A percentile compares a stretch with the other conserved stretches of the same genome.
Evolutionary conservation across 805 yeast genomes (phyloP).

Genomic region (Candida jianshihensis): DNA sequence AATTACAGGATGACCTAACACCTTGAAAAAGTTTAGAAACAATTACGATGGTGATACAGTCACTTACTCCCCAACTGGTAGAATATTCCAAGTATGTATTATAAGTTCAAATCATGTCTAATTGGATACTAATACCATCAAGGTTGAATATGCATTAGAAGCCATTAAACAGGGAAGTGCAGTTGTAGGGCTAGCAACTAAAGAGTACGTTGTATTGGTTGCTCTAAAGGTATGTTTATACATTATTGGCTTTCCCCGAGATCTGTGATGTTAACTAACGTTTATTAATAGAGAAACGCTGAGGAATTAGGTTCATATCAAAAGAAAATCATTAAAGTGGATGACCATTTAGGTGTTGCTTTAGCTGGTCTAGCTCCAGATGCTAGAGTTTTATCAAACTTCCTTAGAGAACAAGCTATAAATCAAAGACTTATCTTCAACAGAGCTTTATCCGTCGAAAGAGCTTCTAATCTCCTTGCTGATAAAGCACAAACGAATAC

Average conservation of each 20-base stretch:
- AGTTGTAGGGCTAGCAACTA: slow-evolving; percentile 87
- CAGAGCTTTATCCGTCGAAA: slow-evolving; percentile 75
- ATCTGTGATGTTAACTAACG: slow-evolving; percentile 8
- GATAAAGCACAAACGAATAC: slow-evolving; percentile 97
- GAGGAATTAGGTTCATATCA: slow-evolving; percentile 97
- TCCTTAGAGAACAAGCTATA: slow-evolving; percentile 86
- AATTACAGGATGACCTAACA: no score
- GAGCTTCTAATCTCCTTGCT: slow-evolving; percentile 80
- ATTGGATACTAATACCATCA: slow-evolving; percentile 4
- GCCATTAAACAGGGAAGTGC: slow-evolving; percentile 98
- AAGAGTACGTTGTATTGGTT: slow-evolving; percentile 82
- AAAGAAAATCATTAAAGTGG: slow-evolving; percentile 85
- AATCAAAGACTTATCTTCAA: slow-evolving; percentile 77
- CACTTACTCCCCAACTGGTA: slow-evolving; percentile 93
- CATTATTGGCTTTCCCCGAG: no score
- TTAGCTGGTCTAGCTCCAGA: slow-evolving; percentile 98
- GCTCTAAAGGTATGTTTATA: slow-evolving; percentile 61
- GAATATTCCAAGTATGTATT: slow-evolving; percentile 65
- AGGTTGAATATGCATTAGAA: slow-evolving; percentile 78
- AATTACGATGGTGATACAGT: slow-evolving; percentile 98
- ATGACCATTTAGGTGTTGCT: slow-evolving; percentile 90
- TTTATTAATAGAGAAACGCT: slow-evolving; percentile 57
- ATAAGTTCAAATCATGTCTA: no score
- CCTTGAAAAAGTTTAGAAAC: slow-evolving; percentile 87
- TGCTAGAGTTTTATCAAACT: slow-evolving; percentile 89